Evolutionary conservation across 352 stramenopile genomes (phyloP).

Genomic region (Globisporangium heterothallicum): DNA sequence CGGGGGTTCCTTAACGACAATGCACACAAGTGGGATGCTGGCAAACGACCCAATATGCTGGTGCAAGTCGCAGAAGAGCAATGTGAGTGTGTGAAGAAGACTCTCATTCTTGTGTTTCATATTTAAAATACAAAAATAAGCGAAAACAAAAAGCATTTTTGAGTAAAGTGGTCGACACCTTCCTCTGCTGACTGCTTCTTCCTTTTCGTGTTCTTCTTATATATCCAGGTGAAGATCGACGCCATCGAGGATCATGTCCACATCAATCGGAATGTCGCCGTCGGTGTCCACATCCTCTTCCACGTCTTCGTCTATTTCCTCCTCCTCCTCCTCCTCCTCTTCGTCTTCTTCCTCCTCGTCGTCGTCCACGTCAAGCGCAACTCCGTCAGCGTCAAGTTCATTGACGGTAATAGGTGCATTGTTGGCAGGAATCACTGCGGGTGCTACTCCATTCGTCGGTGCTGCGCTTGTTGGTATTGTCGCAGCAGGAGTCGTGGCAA

Average conservation of each 20-base stretch:
- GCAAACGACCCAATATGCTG: no score
- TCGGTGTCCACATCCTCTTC: conserved; percentile 23
- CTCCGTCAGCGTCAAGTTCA: conserved; percentile 21
- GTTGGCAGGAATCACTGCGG: background rate
- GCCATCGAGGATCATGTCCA: conserved; percentile 20
- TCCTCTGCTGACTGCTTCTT: background rate
- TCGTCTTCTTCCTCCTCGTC: conserved; percentile 26
- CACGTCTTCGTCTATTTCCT: conserved; percentile 28
- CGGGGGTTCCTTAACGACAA: no score
- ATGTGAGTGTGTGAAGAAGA: no score
- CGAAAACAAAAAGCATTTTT: background rate
- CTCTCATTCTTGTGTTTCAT: no score
- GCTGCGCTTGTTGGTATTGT: background rate
- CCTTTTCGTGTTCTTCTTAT: conserved; percentile 1
- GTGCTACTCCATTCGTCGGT: background rate
- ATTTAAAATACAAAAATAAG: conserved; percentile 7
- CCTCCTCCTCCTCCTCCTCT: conserved; percentile 22
- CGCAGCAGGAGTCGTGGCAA: background rate
- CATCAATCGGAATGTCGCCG: conserved; percentile 14
- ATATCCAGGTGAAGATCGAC: conserved; percentile 24
- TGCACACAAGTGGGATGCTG: no score
- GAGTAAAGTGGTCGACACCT: background rate
- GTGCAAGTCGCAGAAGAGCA: no score
- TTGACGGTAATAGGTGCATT: background rate
- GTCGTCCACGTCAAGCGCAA: conserved; percentile 33